These are phyloP conservation scores for Neopestalotiopsis sp. DNA, from an alignment of 2,329 filamentous ascomycete species.

Conservation along the genomic window DNA sequence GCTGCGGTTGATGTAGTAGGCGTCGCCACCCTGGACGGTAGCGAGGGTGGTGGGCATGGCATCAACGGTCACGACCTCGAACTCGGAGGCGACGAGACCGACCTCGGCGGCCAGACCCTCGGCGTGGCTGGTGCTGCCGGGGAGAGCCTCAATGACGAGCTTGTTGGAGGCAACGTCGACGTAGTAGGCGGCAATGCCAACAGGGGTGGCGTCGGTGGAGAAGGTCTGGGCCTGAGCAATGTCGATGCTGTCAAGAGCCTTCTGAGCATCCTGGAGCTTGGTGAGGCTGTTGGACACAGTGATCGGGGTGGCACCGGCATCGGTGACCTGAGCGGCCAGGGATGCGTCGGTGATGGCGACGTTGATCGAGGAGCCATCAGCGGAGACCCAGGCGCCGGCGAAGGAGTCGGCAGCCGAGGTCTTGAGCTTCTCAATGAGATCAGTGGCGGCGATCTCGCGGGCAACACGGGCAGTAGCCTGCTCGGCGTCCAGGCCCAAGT, in stretches of 20 bases:
- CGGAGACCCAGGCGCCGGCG: conserved; percentile 44
- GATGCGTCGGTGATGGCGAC: conserved; percentile 43
- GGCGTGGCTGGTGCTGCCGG: conserved; percentile 39
- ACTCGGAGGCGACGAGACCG: conserved; percentile 41
- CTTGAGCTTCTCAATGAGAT: conserved; percentile 42
- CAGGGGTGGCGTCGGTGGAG: conserved; percentile 28
- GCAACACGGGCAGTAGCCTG: conserved; percentile 43
- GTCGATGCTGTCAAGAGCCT: conserved; percentile 46
- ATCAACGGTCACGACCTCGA: conserved; percentile 40
- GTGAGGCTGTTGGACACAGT: conserved; percentile 40
- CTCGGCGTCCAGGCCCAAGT: conserved; percentile 43
- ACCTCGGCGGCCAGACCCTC: conserved; percentile 41
- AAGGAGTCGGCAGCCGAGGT: conserved; percentile 38
- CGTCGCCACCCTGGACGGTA: conserved; percentile 41
- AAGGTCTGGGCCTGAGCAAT: conserved; percentile 34
- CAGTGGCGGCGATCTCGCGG: conserved; percentile 39
- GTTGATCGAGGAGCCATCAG: conserved; percentile 39
- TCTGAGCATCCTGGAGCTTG: conserved; percentile 46
- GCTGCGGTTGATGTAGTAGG: conserved; percentile 40
- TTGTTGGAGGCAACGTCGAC: conserved; percentile 46
- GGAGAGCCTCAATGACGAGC: conserved; percentile 43
- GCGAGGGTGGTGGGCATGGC: conserved; percentile 40
- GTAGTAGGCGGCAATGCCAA: conserved; percentile 43
- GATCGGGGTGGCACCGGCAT: conserved; percentile 40
- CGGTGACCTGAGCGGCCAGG: conserved; percentile 38